Evolutionary conservation across 2,329 filamentous ascomycete genomes (phyloP), one percentile per base, ranked within the genome.

Genomic region (Penicillium sp.): DNA sequence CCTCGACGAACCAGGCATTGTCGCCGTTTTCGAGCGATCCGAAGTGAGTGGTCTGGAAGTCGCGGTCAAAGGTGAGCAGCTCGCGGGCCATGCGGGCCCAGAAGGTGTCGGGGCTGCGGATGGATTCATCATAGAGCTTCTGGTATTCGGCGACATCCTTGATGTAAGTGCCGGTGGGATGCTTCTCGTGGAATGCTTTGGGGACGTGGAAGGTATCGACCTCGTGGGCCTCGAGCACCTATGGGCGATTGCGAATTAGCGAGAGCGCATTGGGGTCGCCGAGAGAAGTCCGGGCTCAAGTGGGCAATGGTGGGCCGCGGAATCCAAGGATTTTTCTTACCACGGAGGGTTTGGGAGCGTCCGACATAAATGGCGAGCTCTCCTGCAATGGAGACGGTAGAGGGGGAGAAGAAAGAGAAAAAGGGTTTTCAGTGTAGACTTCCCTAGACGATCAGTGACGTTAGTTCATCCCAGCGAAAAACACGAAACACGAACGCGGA

Each of bases 1-100:
- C 93, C 73, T 96, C 93, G 47, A 90, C 71, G 64, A 97, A 98
- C 91, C 93, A 98, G 49, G 89, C 86, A 61, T 78, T 84, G 72
- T 98, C 90, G 56, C 93, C 93, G 48, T 85, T 76, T 37, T 67
- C 67, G 41, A 98, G 79, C 19, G 81, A 82, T 46, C 93, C 93
- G 44, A 77, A 79, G 65, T 81, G 81, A 37, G 94, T 89, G 9
- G 90, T 97, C 67, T 94, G 74, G 71, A 98, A 98, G 63, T 97
- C 91, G 53, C 79, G 79, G 53, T 88, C 83, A 86, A 93, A 98
- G 35, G 85, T 83, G 55, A 98, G 79, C 39, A 96, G 81, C 59
- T 97, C 89, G 50, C 89, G 86, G 34, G 90, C 93, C 65, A 85
- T 77, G 52, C 78, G 78, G 47, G 77, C 89, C 90, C 91, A 98